A percentile compares a stretch with the other conserved stretches of the same genome.
phyloP scores from a whole-genome alignment of 2,329 filamentous ascomycete genomes.

The Colletotrichum orbiculare region DNA sequence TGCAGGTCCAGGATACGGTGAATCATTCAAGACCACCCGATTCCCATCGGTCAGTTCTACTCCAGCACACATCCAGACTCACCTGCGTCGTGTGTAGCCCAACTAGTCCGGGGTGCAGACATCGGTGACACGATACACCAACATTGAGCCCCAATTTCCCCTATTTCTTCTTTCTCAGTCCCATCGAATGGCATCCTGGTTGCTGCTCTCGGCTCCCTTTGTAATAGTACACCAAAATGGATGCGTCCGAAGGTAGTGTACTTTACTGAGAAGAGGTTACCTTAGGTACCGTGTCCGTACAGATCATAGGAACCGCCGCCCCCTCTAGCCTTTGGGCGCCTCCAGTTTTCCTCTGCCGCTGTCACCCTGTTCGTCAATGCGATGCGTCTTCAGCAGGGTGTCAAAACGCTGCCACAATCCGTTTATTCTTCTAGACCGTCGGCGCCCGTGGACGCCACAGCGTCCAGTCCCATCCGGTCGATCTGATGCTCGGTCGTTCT shows the following conservation, averaged over 20 bases:
- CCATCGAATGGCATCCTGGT: constrained; percentile 10
- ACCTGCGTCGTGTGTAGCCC: constrained; percentile 8
- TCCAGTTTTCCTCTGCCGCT: constrained; percentile 22
- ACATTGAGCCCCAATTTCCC: constrained; percentile 28
- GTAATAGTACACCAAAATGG: too few relatives aligned
- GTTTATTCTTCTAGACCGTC: constrained; percentile 23
- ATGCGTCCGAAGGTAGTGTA: too few relatives aligned
- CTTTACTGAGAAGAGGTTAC: too few relatives aligned
- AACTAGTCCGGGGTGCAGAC: constrained; percentile 7
- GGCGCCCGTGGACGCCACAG: constrained; percentile 1
- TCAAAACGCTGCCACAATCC: constrained; percentile 19
- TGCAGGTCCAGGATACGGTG: constrained; percentile 1
- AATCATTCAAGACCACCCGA: neutral
- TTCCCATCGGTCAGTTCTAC: neutral
- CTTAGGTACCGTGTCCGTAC: too few relatives aligned
- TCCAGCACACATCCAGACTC: too few relatives aligned
- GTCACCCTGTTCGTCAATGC: constrained; percentile 31
- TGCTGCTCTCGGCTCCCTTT: neutral
- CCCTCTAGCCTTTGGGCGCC: neutral
- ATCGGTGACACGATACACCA: constrained; percentile 22
- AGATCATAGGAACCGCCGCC: too few relatives aligned
- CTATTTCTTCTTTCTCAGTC: constrained; percentile 17
- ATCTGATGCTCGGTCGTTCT: neutral
- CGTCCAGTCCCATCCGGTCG: constrained; percentile 1
- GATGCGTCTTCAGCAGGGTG: constrained; percentile 16